phyloP scores from a whole-genome alignment of 139 green algal species.

The Spirogloea muscicola region DNA sequence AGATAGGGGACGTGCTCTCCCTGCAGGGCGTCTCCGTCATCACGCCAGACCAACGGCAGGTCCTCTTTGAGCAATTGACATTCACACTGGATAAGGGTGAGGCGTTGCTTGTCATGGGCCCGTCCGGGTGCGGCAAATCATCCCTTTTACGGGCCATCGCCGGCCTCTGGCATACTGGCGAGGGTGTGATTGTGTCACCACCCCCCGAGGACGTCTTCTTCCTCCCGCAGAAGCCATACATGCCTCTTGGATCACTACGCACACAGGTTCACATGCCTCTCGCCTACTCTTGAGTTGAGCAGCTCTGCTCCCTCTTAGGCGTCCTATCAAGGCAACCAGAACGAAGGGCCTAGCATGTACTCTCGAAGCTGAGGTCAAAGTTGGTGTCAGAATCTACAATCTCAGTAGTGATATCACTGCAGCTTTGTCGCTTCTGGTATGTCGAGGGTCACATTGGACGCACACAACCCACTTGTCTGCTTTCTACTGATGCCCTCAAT shows the following conservation, averaged over 20 bases:
- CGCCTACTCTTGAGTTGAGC: too few relatives aligned
- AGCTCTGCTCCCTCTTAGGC: too few relatives aligned
- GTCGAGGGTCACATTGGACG: too few relatives aligned
- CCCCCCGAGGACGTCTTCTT: conserved; percentile 64
- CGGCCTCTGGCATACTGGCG: conserved; percentile 50
- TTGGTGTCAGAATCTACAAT: too few relatives aligned
- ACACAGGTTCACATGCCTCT: conserved; percentile 75
- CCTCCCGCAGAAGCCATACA: conserved; percentile 85
- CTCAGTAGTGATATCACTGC: too few relatives aligned
- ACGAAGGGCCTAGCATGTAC: too few relatives aligned
- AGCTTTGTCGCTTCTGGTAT: too few relatives aligned
- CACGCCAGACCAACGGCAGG: conserved; percentile 40
- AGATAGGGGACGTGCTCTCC: not conserved
- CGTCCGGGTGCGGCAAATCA: conserved; percentile 66
- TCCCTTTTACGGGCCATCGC: conserved; percentile 62
- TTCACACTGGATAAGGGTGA: conserved; percentile 50
- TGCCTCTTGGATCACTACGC: conserved; percentile 72
- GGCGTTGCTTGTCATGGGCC: conserved; percentile 68
- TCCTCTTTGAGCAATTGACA: conserved; percentile 32
- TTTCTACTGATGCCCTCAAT: too few relatives aligned
- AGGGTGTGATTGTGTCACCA: conserved; percentile 49
- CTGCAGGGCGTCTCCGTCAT: conserved; percentile 42
- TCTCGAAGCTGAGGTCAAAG: too few relatives aligned
- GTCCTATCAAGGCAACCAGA: too few relatives aligned
- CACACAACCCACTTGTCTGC: too few relatives aligned